These are phyloP conservation scores for Penicillium expansum DNA, from an alignment of 2,329 filamentous ascomycete species.

Conservation along the genomic window DNA sequence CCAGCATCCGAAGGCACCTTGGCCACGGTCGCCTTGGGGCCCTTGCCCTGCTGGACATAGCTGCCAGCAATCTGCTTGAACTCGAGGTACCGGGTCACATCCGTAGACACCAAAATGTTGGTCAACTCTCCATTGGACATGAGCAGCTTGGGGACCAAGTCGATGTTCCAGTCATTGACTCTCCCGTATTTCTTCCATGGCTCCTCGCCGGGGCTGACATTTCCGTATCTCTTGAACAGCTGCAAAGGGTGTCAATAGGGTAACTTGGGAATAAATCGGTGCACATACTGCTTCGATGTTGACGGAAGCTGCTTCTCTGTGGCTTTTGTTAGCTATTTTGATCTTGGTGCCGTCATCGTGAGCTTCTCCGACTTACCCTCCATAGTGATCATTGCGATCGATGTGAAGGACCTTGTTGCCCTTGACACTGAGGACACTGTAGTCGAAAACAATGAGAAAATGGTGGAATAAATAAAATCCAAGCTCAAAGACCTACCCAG, in stretches of 20 bases:
- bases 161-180: conserved; percentile 98
- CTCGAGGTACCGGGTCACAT: conserved; percentile 83
- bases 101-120: conserved; percentile 96
- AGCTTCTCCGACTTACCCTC: conserved; percentile 66
- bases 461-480: conserved; percentile 15
- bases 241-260: conserved; percentile 45
- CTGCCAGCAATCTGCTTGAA: conserved; percentile 95
- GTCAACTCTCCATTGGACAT: conserved; percentile 98
- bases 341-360: conserved; percentile 14
- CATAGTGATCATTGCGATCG: conserved; percentile 97
- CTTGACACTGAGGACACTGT: conserved; percentile 91
- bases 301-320: conserved; percentile 87
- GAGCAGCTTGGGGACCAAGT: conserved; percentile 95
- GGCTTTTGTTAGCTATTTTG: conserved; percentile 30
- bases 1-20: conserved; percentile 93
- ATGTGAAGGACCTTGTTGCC: conserved; percentile 99
- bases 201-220: conserved; percentile 73
- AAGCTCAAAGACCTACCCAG: conserved; percentile 64
- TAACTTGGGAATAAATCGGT: not conserved
- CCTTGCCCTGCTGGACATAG: conserved; percentile 86
- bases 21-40: conserved; percentile 83
- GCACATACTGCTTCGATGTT: conserved; percentile 84
- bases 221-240: conserved; percentile 97
- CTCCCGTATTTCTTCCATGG: conserved; percentile 98
- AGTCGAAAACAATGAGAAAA: conserved; percentile 22